These are phyloP conservation scores for Cicer bijugum DNA, from an alignment of 306 rosid genomes.

Conservation along the genomic window DNA sequence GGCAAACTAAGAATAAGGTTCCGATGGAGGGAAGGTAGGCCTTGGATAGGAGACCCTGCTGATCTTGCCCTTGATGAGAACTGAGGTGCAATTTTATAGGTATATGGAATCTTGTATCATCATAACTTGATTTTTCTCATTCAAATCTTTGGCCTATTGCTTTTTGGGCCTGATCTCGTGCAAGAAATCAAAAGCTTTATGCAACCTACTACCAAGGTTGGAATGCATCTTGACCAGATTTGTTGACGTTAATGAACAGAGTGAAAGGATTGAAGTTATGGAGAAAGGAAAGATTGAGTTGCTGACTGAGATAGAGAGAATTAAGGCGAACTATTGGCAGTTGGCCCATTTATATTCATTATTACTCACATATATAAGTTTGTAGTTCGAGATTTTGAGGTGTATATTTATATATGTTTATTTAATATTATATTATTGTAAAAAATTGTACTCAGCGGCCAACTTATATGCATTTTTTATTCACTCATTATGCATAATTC, in stretches of 20 bases:
- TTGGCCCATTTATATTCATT: slow-evolving; percentile 63
- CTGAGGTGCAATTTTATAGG: slow-evolving; percentile 40
- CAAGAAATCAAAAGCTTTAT: slow-evolving; percentile 42
- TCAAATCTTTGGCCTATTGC: slow-evolving; percentile 46
- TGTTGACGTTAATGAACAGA: slow-evolving; percentile 54
- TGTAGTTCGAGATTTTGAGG: slow-evolving; percentile 67
- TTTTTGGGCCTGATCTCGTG: slow-evolving; percentile 45
- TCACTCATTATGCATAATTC: slow-evolving; percentile 40
- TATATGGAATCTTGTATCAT: slow-evolving; percentile 47
- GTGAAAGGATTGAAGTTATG: slow-evolving; percentile 49
- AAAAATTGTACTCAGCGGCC: slow-evolving; percentile 58
- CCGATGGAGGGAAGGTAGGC: slow-evolving; percentile 98
- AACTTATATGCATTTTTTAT: slow-evolving; percentile 48
- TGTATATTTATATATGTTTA: slow-evolving; percentile 54
- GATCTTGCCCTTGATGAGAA: slow-evolving; percentile 74
- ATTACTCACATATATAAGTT: slow-evolving; percentile 51
- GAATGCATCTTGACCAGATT: slow-evolving; percentile 43
- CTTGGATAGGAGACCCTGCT: slow-evolving; percentile 98
- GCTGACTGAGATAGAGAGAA: slow-evolving; percentile 48
- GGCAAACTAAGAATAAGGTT: slow-evolving; percentile 91
- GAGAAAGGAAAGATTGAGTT: slow-evolving; percentile 41
- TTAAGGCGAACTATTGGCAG: slow-evolving; percentile 44
- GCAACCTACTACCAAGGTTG: slow-evolving; percentile 41
- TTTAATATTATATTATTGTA: slow-evolving; percentile 51
- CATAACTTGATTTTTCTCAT: slow-evolving; percentile 47